Percentiles rank a stretch among this genome's conserved stretches.
Conservation (phyloP, 306 rosid species). For the Nissolia schottii region DNA sequence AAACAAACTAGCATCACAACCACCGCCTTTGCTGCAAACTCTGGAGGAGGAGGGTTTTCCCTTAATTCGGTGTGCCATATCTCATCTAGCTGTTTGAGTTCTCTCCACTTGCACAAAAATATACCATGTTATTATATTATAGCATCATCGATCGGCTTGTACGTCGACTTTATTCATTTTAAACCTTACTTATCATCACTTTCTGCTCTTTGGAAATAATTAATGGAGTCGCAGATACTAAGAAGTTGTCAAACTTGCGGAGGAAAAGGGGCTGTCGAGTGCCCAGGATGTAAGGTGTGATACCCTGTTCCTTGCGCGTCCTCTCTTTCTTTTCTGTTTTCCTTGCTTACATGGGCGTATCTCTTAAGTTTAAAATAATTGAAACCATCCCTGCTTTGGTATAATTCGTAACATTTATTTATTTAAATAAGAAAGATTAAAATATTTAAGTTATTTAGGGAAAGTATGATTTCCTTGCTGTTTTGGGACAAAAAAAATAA, state of each 20-base stretch:
- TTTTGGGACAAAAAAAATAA: too few relatives aligned
- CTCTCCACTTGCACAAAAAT: neutral
- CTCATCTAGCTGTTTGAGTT: neutral
- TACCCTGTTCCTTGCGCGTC: neutral
- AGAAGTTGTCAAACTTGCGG: conserved; percentile 52
- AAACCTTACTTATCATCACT: neutral
- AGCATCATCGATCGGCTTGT: neutral
- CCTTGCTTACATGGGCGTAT: too few relatives aligned
- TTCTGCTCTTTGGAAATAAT: neutral
- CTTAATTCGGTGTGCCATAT: conserved; percentile 38
- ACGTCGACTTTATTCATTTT: neutral
- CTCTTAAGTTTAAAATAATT: too few relatives aligned
- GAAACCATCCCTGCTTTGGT: too few relatives aligned
- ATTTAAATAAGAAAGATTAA: too few relatives aligned
- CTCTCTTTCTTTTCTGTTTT: too few relatives aligned
- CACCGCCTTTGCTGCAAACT: conserved; percentile 39
- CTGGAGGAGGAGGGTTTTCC: conserved; percentile 53
- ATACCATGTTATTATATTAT: neutral
- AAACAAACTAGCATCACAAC: neutral
- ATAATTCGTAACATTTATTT: too few relatives aligned
- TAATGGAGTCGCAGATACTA: conserved; percentile 37
- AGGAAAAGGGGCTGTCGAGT: conserved; percentile 76
- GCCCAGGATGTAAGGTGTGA: conserved; percentile 88
- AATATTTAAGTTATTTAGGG: neutral
- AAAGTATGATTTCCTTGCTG: neutral